Conservation (phyloP, 495 filamentous ascomycete species). For the Pyrenopolyporus hunteri region DNA sequence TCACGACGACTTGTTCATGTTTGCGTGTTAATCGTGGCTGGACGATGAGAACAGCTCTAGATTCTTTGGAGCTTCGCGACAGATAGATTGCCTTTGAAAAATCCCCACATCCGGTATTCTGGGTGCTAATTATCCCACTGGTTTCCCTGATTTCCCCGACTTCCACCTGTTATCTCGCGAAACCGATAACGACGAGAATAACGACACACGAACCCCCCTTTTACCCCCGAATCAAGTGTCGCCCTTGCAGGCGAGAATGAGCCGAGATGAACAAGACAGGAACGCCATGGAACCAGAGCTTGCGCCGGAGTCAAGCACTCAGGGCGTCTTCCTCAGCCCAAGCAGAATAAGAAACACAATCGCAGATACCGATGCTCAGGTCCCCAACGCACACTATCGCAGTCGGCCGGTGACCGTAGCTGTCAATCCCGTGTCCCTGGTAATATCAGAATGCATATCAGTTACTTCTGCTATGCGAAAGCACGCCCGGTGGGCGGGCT, state of each 20-base stretch:
- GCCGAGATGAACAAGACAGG: conserved; percentile 49
- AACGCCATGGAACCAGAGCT: conserved; percentile 46
- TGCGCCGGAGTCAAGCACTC: conserved; percentile 28
- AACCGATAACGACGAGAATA: neutral
- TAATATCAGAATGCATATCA: conserved; percentile 98
- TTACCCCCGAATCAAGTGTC: conserved; percentile 12
- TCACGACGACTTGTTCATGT: conserved; percentile 18
- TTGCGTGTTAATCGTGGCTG: conserved; percentile 14
- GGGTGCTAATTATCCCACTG: neutral
- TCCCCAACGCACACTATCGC: conserved; percentile 52
- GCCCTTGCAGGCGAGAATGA: conserved; percentile 49
- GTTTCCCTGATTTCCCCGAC: neutral
- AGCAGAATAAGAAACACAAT: conserved; percentile 18
- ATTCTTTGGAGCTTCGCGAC: conserved; percentile 8
- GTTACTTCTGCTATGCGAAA: conserved; percentile 99
- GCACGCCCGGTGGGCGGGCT: conserved; percentile 94
- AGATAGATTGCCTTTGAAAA: conserved; percentile 1
- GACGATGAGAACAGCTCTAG: conserved; percentile 18
- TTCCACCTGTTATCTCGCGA: conserved; percentile 6
- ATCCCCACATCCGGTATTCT: conserved; percentile 3
- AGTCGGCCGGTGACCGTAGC: conserved; percentile 72
- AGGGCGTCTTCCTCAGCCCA: conserved; percentile 15
- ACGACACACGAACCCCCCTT: neutral
- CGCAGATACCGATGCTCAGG: conserved; percentile 18
- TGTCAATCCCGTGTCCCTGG: conserved; percentile 90